Evolutionary conservation across 441 rosid species (phyloP), one percentile per base, ranked within the genome.

Genomic region (Francoa sonchifolia): DNA sequence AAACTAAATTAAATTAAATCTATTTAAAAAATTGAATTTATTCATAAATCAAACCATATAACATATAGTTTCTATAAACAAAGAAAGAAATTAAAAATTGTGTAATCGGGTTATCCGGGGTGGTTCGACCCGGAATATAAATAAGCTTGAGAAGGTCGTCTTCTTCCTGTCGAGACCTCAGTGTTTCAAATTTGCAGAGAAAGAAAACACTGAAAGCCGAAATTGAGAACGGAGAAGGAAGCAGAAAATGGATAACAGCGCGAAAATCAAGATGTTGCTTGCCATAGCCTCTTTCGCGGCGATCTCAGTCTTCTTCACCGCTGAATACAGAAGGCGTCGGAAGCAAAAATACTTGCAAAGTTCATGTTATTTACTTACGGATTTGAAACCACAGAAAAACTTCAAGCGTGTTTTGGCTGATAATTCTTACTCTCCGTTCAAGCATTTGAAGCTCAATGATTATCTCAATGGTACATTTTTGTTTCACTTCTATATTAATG

Each of bases 331-430:
- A 8, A 58, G 74, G 8, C 69, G 77, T 10, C 55, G 72, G 42
- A 69, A 59, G 45, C 67, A 42, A 42, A 49, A 58, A 36, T 34
- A 55, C 65, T 22, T 47, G 39, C 8, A 19, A 8, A 42, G 42
- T 61, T 39, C 59, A 22, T 84, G 92, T 55, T 79, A 82, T 66
- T 66, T 82, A 19, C 83, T 66, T 26, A 57, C 82, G 5, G 78
- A 77, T 7, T 55, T 34, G 12, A 84, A 77, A 66, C 92, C 88
- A 0, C 97, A 89, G 66, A 46, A 55, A 39, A 21, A 56, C 17
- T 89, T 84, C 73, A 81, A 79, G 67, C 79, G 85, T 21, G 68
- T 79, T 48, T 68, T 82, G 29, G 83, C 94, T 0, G 97, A 89
- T 51, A 89, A 89, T 58, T 79, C 92, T 7, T 82, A 65, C 44